These are phyloP conservation scores for Chalara sp. DNA, from an alignment of 2,329 filamentous ascomycete species.

Conservation along the genomic window DNA sequence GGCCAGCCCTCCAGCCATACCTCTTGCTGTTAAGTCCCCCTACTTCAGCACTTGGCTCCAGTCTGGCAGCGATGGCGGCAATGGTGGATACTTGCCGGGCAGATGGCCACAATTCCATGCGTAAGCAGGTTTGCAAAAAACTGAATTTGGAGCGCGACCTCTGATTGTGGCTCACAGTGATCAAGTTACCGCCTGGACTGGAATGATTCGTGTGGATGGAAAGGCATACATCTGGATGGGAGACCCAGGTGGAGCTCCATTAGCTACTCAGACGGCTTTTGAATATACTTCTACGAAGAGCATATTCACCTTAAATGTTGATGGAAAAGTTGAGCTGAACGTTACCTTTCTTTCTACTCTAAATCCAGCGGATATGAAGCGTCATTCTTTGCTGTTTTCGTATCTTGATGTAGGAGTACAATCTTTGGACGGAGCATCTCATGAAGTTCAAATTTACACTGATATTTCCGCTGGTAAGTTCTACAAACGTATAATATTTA, in stretches of 20 bases:
- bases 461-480: constrained; percentile 60
- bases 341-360: constrained; percentile 67
- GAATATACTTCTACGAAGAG: constrained; percentile 69
- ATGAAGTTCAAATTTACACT: constrained; percentile 64
- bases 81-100: constrained; percentile 61
- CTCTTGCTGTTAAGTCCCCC: constrained; percentile 67
- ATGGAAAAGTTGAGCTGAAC: constrained; percentile 53
- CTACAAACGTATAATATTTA: background rate
- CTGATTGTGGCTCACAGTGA: constrained; percentile 32
- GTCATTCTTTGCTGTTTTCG: constrained; percentile 64
- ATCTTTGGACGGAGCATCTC: constrained; percentile 54
- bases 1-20: constrained; percentile 59
- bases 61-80: constrained; percentile 52
- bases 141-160: no score
- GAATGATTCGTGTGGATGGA: constrained; percentile 63
- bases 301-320: constrained; percentile 61
- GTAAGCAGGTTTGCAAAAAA: constrained; percentile 36
- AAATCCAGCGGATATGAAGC: constrained; percentile 55
- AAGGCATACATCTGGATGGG: constrained; percentile 63
- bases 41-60: constrained; percentile 67
- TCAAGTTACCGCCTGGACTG: constrained; percentile 57
- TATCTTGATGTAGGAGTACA: constrained; percentile 59
- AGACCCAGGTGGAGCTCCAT: constrained; percentile 35
- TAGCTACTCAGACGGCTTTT: constrained; percentile 54
- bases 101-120: constrained; percentile 64